phyloP scores from a whole-genome alignment of 2,329 filamentous ascomycete species.

The Microdochium nivale region DNA sequence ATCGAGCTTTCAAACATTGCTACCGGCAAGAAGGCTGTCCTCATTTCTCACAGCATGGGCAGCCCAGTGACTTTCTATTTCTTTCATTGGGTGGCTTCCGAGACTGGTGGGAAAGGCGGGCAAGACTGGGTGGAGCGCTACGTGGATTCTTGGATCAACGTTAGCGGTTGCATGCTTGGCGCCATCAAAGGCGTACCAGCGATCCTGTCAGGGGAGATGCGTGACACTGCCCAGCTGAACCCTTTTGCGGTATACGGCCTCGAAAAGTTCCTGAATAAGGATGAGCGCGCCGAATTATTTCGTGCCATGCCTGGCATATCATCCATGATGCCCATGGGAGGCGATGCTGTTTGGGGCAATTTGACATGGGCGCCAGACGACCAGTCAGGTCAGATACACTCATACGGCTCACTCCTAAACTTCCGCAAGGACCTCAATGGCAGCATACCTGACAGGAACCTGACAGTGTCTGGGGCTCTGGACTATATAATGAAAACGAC shows the following conservation, averaged over 20 bases:
- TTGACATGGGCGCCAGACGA: constrained; percentile 84
- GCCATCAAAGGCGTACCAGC: constrained; percentile 86
- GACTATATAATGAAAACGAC: constrained; percentile 69
- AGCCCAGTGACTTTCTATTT: constrained; percentile 88
- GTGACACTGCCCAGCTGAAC: constrained; percentile 93
- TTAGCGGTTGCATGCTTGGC: constrained; percentile 95
- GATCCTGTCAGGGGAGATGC: constrained; percentile 93
- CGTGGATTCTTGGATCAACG: constrained; percentile 95
- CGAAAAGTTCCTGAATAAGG: constrained; percentile 86
- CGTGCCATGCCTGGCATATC: constrained; percentile 94
- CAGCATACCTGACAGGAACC: constrained; percentile 59
- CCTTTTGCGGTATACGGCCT: constrained; percentile 93
- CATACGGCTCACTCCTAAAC: constrained; percentile 75
- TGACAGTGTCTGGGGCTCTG: constrained; percentile 73
- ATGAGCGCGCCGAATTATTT: constrained; percentile 89
- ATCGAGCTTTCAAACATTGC: constrained; percentile 77
- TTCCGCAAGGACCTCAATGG: constrained; percentile 62
- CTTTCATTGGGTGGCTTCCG: constrained; percentile 72
- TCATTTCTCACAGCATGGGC: constrained; percentile 96
- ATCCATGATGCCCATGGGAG: constrained; percentile 92
- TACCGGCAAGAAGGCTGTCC: constrained; percentile 68
- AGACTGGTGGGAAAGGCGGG: constrained; percentile 72
- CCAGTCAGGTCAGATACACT: constrained; percentile 58
- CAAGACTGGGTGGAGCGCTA: constrained; percentile 83
- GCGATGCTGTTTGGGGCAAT: constrained; percentile 92